These are phyloP conservation scores for Berkeleyomyces basicola DNA, from an alignment of 2,329 filamentous ascomycete genomes.

Conservation along the genomic window DNA sequence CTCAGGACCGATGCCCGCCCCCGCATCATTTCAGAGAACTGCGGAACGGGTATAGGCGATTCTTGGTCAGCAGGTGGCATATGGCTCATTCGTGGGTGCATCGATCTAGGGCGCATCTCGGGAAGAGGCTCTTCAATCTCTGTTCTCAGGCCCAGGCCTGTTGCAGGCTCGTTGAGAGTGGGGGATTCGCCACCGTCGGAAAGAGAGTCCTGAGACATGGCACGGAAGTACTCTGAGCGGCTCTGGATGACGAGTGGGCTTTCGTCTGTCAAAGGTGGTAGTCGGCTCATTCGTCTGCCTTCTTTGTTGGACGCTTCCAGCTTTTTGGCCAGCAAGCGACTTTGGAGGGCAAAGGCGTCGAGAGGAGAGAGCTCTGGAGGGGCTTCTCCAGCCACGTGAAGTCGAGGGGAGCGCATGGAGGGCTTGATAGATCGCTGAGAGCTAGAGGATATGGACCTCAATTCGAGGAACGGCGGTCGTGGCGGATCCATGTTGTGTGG, in stretches of 20 bases:
- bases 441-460: conserved; percentile 39
- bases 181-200: conserved; percentile 18
- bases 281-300: conserved; percentile 65
- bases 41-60: background rate
- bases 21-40: conserved; percentile 12
- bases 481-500: conserved; percentile 32
- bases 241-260: conserved; percentile 61
- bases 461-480: conserved; percentile 38
- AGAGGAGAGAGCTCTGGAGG: conserved; percentile 86
- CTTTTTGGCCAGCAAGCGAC: conserved; percentile 70
- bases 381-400: conserved; percentile 62
- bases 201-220: conserved; percentile 46
- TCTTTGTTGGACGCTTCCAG: conserved; percentile 62
- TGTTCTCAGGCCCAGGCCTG: conserved; percentile 33
- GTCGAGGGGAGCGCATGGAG: conserved; percentile 52
- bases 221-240: conserved; percentile 68
- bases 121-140: conserved; percentile 42
- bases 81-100: conserved; percentile 59
- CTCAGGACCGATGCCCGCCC: conserved; percentile 4
- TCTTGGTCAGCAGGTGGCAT: conserved; percentile 30
- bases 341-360: conserved; percentile 88
- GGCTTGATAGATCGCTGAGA: conserved; percentile 29
- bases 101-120: conserved; percentile 47
- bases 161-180: conserved; percentile 16
- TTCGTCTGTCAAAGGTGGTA: conserved; percentile 68